These are phyloP conservation scores for Fusarium torreyae DNA, from an alignment of 2,329 filamentous ascomycete species.

Conservation along the genomic window DNA sequence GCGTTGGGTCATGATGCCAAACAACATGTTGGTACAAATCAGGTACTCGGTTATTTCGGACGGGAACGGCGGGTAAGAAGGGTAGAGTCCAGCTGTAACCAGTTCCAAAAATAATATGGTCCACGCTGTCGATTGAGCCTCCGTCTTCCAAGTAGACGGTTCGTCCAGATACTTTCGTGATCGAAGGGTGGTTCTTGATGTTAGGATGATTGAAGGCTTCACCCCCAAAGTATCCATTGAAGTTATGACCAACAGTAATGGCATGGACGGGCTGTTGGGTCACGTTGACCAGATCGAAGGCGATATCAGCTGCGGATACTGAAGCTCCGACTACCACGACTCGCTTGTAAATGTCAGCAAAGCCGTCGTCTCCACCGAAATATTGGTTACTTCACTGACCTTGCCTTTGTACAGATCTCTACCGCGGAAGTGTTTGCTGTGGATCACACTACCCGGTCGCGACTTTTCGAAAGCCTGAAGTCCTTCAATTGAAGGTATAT, in stretches of 20 bases:
- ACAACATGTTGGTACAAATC: constrained; percentile 72
- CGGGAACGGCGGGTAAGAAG: constrained; percentile 67
- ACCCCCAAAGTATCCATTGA: constrained; percentile 70
- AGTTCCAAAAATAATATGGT: constrained; percentile 76
- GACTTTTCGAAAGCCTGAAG: constrained; percentile 62
- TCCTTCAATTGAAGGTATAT: constrained; percentile 65
- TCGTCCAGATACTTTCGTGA: constrained; percentile 60
- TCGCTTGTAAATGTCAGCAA: constrained; percentile 54
- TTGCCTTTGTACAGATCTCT: constrained; percentile 62
- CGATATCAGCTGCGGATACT: constrained; percentile 75
- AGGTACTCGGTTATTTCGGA: constrained; percentile 69
- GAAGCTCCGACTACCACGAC: constrained; percentile 75
- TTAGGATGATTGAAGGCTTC: constrained; percentile 71
- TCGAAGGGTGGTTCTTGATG: constrained; percentile 63
- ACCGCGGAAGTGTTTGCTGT: constrained; percentile 68
- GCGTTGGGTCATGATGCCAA: constrained; percentile 66
- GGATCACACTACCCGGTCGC: constrained; percentile 65
- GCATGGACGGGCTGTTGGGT: constrained; percentile 65
- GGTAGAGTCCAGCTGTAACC: constrained; percentile 76
- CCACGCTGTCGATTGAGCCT: constrained; percentile 66
- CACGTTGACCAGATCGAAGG: constrained; percentile 64
- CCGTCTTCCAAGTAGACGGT: constrained; percentile 72
- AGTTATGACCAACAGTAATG: constrained; percentile 64
- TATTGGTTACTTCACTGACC: constrained; percentile 50
- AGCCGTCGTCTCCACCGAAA: background rate